A percentile compares a stretch with the other conserved stretches of the same genome.
phyloP scores from a whole-genome alignment of 192 early-diverging fungal genomes.

The Hyaloraphidium curvatum region DNA sequence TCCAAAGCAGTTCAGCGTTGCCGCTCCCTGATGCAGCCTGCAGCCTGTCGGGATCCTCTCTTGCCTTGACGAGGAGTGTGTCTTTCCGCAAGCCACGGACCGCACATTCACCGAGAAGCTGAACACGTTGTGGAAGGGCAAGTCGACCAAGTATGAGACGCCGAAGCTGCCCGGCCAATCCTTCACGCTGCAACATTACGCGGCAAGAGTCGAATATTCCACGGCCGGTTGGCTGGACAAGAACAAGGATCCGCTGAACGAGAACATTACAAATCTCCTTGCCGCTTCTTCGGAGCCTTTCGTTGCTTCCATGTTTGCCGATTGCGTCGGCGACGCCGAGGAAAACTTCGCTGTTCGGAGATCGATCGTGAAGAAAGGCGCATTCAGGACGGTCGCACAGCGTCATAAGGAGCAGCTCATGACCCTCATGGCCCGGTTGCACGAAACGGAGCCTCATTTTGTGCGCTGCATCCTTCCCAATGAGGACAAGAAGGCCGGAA shows the following conservation, averaged over 20 bases:
- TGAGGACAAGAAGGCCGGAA: constrained; percentile 67
- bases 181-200: constrained; percentile 86
- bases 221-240: constrained; percentile 87
- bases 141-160: constrained; percentile 68
- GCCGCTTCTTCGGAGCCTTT: constrained; percentile 64
- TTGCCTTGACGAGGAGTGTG: constrained; percentile 92
- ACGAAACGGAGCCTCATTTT: constrained; percentile 88
- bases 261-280: constrained; percentile 71
- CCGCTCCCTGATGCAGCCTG: not conserved
- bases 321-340: constrained; percentile 48
- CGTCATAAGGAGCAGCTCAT: constrained; percentile 86
- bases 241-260: constrained; percentile 97
- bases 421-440: constrained; percentile 72
- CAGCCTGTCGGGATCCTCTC: constrained; percentile 87
- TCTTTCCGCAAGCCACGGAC: constrained; percentile 90
- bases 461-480: constrained; percentile 97
- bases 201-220: constrained; percentile 85
- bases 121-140: constrained; percentile 67
- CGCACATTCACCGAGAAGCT: constrained; percentile 89
- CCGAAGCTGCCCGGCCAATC: constrained; percentile 63
- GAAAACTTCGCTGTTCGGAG: constrained; percentile 12
- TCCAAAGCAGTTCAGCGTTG: not conserved
- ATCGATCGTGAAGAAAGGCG: constrained; percentile 47
- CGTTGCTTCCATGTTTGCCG: constrained; percentile 60
- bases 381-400: constrained; percentile 84